These are phyloP conservation scores for Thymus quinquecostatus DNA, from an alignment of 257 asterid species.

Conservation along the genomic window DNA sequence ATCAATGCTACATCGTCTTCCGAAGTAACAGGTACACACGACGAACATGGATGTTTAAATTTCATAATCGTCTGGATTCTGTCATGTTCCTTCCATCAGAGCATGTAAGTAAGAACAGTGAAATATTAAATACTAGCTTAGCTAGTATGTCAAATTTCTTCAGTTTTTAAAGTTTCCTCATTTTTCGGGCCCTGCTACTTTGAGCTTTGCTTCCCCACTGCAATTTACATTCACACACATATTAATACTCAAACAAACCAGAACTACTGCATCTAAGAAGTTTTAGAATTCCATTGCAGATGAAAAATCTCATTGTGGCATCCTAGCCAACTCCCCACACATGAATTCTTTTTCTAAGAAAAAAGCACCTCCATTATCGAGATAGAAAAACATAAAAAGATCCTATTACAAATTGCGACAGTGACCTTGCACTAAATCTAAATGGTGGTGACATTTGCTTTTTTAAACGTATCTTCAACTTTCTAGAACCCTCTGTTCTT, in stretches of 20 bases:
- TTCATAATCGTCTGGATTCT: slow-evolving; percentile 16
- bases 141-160: slow-evolving; percentile 6
- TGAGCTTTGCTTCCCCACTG: slow-evolving; percentile 25
- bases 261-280: slow-evolving; percentile 3
- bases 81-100: slow-evolving; percentile 31
- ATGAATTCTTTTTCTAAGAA: no score
- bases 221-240: slow-evolving; percentile 2
- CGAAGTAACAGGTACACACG: slow-evolving; percentile 53
- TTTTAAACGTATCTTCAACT: background rate
- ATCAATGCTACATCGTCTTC: slow-evolving; percentile 39
- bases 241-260: slow-evolving; percentile 8
- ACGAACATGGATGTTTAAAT: slow-evolving; percentile 18
- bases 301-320: background rate
- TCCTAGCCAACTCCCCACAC: no score
- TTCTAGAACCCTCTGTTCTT: background rate
- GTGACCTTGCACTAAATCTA: background rate
- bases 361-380: no score
- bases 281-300: slow-evolving; percentile 11
- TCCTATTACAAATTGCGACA: background rate
- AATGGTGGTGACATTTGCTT: background rate
- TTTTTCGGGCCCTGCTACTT: slow-evolving; percentile 32
- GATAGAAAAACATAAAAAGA: background rate
- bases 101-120: slow-evolving; percentile 21
- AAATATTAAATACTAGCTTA: background rate
- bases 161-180: slow-evolving; percentile 10